Base-by-base conservation (phyloP, 495 filamentous ascomycete genomes). In the Xylaria intraflava region DNA sequence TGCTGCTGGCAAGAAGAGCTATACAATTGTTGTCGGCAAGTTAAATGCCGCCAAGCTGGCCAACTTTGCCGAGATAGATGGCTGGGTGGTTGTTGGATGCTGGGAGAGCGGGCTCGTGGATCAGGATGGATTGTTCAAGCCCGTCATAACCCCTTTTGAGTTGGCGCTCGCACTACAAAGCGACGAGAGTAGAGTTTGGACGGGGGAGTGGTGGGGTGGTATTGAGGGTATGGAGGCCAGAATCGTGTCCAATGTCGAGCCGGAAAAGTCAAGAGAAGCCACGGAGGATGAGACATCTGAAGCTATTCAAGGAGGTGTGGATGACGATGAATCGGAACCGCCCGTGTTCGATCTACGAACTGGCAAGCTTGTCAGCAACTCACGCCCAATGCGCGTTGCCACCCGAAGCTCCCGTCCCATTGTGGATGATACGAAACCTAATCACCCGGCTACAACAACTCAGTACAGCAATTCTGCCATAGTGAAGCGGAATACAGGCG, bases 71-170 rank as follows among this genome's bases (percentile, higher is more conserved):
- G 93, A 98, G 69, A 79, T 98, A 10, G 91, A 88, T 17, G 94
- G 87, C 12, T 98, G 93, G 93, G 90, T 97, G 0, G 91, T 96
- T 0, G 86, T 98, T 38, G 94, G 94, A 9, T 98, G 93, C 70
- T 97, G 94, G 93, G 93, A 98, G 69, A 95, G 92, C 63, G 86
- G 85, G 52, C 72, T 97, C 41, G 81, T 97, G 11, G 87, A 87
- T 55, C 85, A 86, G 57, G 89, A 88, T 10, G 69, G 69, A 0
- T 90, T 93, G 60, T 96, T 80, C 72, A 84, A 79, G 64, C 89
- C 89, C 1, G 80, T 97, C 3, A 80, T 98, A 30, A 98, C 94
- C 10, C 91, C 93, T 2, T 97, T 90, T 64, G 93, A 97, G 77
- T 71, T 97, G 22, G 81, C 80, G 31, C 64, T 95, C 40, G 85